Base-by-base conservation (phyloP, 345 rosid species). In the Nasturtium officinale region DNA sequence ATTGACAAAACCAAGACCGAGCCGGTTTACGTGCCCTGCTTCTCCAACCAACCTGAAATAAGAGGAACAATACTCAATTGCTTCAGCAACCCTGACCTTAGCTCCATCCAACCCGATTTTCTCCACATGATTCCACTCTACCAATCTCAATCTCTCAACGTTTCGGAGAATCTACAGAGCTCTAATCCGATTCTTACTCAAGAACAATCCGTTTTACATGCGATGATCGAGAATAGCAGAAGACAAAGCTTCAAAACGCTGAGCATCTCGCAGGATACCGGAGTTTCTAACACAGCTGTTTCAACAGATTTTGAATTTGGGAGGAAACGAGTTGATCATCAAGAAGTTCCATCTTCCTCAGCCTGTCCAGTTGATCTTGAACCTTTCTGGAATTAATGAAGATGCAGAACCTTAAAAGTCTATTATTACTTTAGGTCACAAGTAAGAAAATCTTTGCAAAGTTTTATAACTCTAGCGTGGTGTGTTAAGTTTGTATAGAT, bases 21-120 rank as follows among this genome's bases (percentile, higher is more conserved):
- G 42, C 62, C 80, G 53, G 71, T 78, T 64, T 80, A 88, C 97
- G 97, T 94, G 92, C 92, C 97, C 97, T 94, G 98, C 98, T 94
- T 94, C 98, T 94, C 98, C 98, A 89, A 82, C 77, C 71, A 86
- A 25, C 58, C 23, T 38, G 83, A 84, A 61, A 77, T 56, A 35
- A 80, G 79, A 70, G 80, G 78, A 68, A 78, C 74, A 75, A 60
- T 75, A 69, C 63, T 68, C 29, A 80, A 66, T 43, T 65, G 11
- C 71, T 75, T 82, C 67, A 80, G 38, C 86, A 82, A 80, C 70
- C 78, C 80, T 67, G 48, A 60, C 26, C 30, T 78, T 10, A 40
- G 16, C 73, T 80, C 74, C 13, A 69, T 83, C n/a, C 77, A 79
- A 52, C 45, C 74, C 46, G 83, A 85, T 7, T 43, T 65, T 58